Evolutionary conservation across 2,329 filamentous ascomycete genomes (phyloP).

Genomic region (Penicillium sp.): DNA sequence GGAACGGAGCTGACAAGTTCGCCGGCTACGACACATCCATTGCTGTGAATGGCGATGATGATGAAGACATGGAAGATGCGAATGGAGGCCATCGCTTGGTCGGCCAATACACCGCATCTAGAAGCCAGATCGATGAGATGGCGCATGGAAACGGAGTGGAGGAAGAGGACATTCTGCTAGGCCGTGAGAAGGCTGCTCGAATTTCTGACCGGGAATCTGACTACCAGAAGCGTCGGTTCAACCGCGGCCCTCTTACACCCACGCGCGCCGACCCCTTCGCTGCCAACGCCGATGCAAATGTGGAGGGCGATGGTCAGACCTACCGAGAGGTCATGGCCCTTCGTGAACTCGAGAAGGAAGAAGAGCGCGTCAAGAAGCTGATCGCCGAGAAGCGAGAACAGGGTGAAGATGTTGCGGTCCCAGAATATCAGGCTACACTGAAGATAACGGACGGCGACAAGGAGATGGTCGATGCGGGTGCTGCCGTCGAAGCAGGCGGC

Average conservation of each 20-base stretch:
- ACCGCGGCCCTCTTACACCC: conserved; percentile 77
- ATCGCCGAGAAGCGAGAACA: conserved; percentile 75
- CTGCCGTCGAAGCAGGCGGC: conserved; percentile 65
- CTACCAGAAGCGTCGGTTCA: conserved; percentile 93
- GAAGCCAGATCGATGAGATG: conserved; percentile 91
- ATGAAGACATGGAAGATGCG: conserved; percentile 75
- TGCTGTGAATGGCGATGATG: conserved; percentile 74
- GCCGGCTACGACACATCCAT: conserved; percentile 90
- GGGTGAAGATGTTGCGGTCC: conserved; percentile 57
- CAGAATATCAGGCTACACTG: conserved; percentile 73
- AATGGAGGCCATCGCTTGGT: conserved; percentile 78
- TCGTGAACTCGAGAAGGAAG: conserved; percentile 88
- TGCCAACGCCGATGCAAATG: conserved; percentile 69
- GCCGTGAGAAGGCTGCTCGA: conserved; percentile 83
- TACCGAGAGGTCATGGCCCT: conserved; percentile 91
- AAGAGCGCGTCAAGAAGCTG: conserved; percentile 77
- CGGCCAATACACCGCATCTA: conserved; percentile 93
- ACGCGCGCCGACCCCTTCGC: conserved; percentile 85
- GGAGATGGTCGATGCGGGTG: conserved; percentile 71
- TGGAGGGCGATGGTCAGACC: conserved; percentile 70
- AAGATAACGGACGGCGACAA: conserved; percentile 67
- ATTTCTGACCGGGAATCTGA: conserved; percentile 94
- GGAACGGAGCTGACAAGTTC: conserved; percentile 75
- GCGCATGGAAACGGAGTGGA: conserved; percentile 81
- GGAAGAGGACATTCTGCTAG: conserved; percentile 85